Evolutionary conservation across 129 eudicot species (phyloP), one percentile per base, ranked within the genome.

Genomic region (Escallonia rubra): DNA sequence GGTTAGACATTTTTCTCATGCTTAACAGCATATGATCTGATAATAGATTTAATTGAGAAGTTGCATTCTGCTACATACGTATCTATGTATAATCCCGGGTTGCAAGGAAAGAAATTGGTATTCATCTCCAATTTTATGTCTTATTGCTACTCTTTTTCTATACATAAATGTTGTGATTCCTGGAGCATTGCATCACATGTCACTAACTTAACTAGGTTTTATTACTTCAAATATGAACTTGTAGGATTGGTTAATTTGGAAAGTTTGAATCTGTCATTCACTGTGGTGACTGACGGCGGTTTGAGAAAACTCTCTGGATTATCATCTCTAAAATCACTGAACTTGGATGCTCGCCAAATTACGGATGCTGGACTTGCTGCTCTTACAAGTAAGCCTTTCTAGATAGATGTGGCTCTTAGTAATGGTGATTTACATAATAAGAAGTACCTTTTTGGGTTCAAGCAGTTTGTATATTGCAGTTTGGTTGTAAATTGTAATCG

Each of bases 331-430:
- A 85, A 74, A 75, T 87, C 94, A 23, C 99, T 94, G 47, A 94
- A 94, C 78, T 65, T 94, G 78, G 99, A 94, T 76, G 83, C 90
- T 71, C 97, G 94, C 62, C 97, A 94, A 72, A 83, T 90, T 74
- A 90, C 99, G 0, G 99, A 94, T 78, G 83, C 80, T 64, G 99
- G 99, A 71, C 90, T 94, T 63, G 93, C 93, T 55, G 82, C 84
- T 81, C 90, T 94, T 57, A 83, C 96, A 70, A 83, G 99, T 94
- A 79, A 74, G 80, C 57, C 61, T 76, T 46, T 48, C 13, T 72
- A 12, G 55, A 57, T 23, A 23, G 34, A 23, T 23, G 34, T 23
- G 34, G 34, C 34, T 23, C 34, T 23, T 23, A 23, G 34, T 23
- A 23, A 23, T 23, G 34, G 34, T 23, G 34, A 23, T 23, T 23